Evolutionary conservation across 805 yeast species (phyloP), one percentile per base, ranked within the genome.

Genomic region (Yarrowia yakushimensis): DNA sequence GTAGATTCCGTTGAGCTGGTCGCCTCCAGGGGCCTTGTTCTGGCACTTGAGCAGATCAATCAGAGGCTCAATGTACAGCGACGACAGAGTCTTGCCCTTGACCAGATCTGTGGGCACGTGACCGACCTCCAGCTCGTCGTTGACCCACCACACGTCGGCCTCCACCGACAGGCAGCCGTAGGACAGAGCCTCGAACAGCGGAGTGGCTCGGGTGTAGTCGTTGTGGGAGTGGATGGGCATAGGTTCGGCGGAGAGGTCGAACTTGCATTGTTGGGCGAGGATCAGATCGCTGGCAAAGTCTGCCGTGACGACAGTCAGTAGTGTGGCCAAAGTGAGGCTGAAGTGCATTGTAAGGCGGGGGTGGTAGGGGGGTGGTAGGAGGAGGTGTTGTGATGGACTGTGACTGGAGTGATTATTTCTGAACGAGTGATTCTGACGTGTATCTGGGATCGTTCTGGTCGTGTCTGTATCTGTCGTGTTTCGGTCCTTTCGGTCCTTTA

Each of bases 161-260:
- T 86, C 91, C 0, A 85, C 77, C 54, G 87, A 81, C 43, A 77
- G 76, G 36, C 81, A 77, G 1, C 90, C 91, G 22, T 69, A 65
- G 4, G 70, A 67, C 12, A 79, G 70, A 0, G 89, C 90, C 64
- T 85, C 86, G 59, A 81, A 77, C 3, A 86, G 74, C 0, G 90
- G 90, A 4, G 74, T 68, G 3, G 69, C 64, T 67, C 90, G 74
- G 86, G 87, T 83, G 71, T 86, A 86, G 69, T 86, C 90, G 68
- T 86, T 86, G 69, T 86, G 90, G 0, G 88, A 83, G 69, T 86
- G 90, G 23, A 85, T 75, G 39, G 77, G 76, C 48, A 71, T 63
- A 28, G 61, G 61, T 22, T 27, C 39, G 22, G 61, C 61, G 4
- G 46, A 28, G 6, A 55, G 36, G 28, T 39, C 10, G n/a, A 55